Evolutionary conservation across 306 rosid species (phyloP).

Genomic region (Medicago truncatula): MtrunA17r5.0-ANR NC_053043.1:41137001-41137500

Average conservation of each 20-base stretch:
- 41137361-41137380: constrained; percentile 58
- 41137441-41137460: neutral
- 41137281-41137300: constrained; percentile 60
- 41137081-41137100: too few species aligned
- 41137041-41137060: too few species aligned
- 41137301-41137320: constrained; percentile 59
- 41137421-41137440: constrained; percentile 72
- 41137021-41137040: too few species aligned
- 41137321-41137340: constrained; percentile 33
- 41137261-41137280: too few species aligned
- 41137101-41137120: too few species aligned
- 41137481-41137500: constrained; percentile 46
- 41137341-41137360: constrained; percentile 14
- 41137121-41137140: constrained; percentile 2
- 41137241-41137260: constrained; percentile 46
- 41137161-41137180: constrained; percentile 24
- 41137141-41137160: neutral
- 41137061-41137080: too few species aligned
- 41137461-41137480: neutral
- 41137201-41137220: constrained; percentile 2
- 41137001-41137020: too few species aligned
- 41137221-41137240: constrained; percentile 4
- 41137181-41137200: constrained; percentile 30
- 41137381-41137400: constrained; percentile 69
- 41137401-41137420: constrained; percentile 65